Evolutionary conservation across 23 red algal species (phyloP), one percentile per base, ranked within the genome.

Genomic region (Gracilaria domingensis): DNA sequence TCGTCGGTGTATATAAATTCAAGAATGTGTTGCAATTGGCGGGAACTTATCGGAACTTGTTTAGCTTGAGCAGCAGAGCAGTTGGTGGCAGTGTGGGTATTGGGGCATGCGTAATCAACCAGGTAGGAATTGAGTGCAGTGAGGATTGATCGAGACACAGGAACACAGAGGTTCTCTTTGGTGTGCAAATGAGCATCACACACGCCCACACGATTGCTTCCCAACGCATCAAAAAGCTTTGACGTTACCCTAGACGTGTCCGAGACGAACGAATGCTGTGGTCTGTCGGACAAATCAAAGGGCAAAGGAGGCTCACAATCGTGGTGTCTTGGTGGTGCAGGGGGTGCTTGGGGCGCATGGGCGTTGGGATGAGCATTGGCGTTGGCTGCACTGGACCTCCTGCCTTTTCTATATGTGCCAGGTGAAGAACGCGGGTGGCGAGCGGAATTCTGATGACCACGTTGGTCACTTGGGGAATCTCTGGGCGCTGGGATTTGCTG

Each of bases 1-100:
- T 77, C 72, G 20, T 77, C 50, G 72, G 72, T 77, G 42, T 77
- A 77, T 1, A 50, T 25, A 34, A 77, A 77, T 30, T 77, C 72
- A n/a, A 77, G 45, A 25, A 77, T 34, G 45, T 77, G 38, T 12
- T 42, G 72, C 4, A 77, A 42, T 6, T 77, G 72, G 2, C 50
- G 39, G 40, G 72, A 34, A 25, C 23, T n/a, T 23, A 77, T 29
- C 34, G 72, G 72, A 9, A 77, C 17, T 4, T 3, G 25, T 48
- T 50, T 24, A 50, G 20, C 38, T 8, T 77, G 38, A n/a, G 39
- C 11, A n/a, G 38, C 40, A 5, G 21, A 23, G 13, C 26, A 13
- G 40, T 77, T 25, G 14, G 72, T 8, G 40, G 26, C 20, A 25
- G 8, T 51, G 64, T 12, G 1, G 17, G 64, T 7, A 37, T 20